Base-by-base conservation (phyloP, 2,329 filamentous ascomycete species). In the Trichoderma sp. region DNA sequence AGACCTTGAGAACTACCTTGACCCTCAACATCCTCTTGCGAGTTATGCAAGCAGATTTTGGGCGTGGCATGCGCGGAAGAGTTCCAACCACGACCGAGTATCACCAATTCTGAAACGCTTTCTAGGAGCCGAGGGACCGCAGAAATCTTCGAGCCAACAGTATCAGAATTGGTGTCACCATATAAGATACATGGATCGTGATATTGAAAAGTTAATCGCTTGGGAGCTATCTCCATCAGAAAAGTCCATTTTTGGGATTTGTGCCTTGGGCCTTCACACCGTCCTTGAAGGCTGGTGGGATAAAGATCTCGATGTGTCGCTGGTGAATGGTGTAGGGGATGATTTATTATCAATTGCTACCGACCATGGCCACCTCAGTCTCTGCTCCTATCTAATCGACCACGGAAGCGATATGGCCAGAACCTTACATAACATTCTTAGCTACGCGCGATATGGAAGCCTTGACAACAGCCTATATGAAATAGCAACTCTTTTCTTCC, bases 231-330 rank as follows among this genome's bases (percentile, higher is more conserved):
- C 12, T 22, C 61, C 61, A 8, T 5, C 8, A 19, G 35, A 56
- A 15, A 56, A 27, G 5, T 37, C 61, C 5, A 45, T 57, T 17
- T 57, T 65, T 25, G 61, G 37, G 12, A 45, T 65, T 27, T 65
- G 61, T n/a, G 50, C 9, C n/a, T 27, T 65, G 9, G 61, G 52
- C 13, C 25, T 65, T 25, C 35, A 34, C 27, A 27, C 22, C 32
- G 19, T 65, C 5, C 35, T 65, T n/a, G 17, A 57, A 34, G 61
- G 39, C 5, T 65, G 61, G 50, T 65, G 61, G 61, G n/a, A 37
- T n/a, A 2, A 35, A 22, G 37, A n/a, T 12, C 25, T 65, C 4
- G 50, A 48, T 10, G 52, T 34, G 5, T 65, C 12, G 5, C 13
- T 56, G 8, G 27, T 65, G 5, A 65, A 65, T 56, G 2, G 4